These are phyloP conservation scores for Cladosporium sp. DNA, from an alignment of 2,329 filamentous ascomycete species.

Conservation along the genomic window DNA sequence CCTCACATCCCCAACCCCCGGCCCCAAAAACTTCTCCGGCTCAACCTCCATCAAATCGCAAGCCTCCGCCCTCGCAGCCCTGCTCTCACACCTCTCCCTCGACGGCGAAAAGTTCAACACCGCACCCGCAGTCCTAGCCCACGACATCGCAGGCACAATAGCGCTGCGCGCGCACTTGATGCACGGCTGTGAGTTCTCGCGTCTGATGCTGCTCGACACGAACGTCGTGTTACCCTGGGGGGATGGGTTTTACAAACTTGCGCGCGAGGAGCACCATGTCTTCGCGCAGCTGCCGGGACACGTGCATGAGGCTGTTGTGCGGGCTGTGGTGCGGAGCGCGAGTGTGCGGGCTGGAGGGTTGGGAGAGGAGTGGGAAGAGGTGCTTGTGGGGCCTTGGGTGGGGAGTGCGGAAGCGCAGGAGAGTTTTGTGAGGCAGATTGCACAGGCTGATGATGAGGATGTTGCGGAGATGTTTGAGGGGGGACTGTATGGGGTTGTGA, in stretches of 20 bases:
- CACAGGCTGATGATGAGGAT: conserved; percentile 41
- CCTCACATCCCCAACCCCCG: not conserved
- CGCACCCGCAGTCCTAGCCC: conserved; percentile 46
- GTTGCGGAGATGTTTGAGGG: conserved; percentile 39
- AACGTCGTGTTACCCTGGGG: conserved; percentile 49
- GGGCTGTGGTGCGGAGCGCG: conserved; percentile 46
- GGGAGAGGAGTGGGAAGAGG: conserved; percentile 37
- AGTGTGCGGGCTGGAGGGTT: conserved; percentile 30
- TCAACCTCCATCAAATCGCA: conserved; percentile 45
- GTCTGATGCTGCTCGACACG: conserved; percentile 45
- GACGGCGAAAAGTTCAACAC: not conserved
- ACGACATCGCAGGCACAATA: conserved; percentile 50
- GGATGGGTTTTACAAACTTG: conserved; percentile 47
- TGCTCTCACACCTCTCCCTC: conserved; percentile 41
- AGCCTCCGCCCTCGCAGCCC: conserved; percentile 42
- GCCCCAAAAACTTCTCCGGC: conserved; percentile 26
- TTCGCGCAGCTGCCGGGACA: conserved; percentile 37
- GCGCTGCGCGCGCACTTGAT: conserved; percentile 45
- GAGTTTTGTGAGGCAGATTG: conserved; percentile 47
- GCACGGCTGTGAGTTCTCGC: not conserved
- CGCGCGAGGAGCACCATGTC: conserved; percentile 31
- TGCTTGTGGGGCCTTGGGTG: conserved; percentile 41
- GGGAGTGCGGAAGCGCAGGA: conserved; percentile 28
- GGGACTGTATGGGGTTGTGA: not conserved
- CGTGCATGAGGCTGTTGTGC: conserved; percentile 44